Evolutionary conservation across 352 stramenopile genomes (phyloP), one percentile per base, ranked within the genome.

Genomic region (Phytophthora sp.): DNA sequence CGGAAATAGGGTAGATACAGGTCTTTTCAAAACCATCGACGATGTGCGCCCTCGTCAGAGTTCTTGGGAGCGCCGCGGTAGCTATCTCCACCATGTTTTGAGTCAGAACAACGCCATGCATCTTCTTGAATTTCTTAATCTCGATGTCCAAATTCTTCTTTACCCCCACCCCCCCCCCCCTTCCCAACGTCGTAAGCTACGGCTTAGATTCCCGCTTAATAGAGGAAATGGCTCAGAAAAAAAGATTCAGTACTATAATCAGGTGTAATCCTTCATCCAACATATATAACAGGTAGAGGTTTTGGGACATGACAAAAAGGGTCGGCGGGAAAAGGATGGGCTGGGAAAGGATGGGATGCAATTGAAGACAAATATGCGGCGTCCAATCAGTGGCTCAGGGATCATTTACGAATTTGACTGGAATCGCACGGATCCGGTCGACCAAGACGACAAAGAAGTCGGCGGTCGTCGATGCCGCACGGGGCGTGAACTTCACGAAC

Each of bases 261-360:
- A 55, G 55, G 42, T 49, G 2, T 27, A 23, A 27, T 38, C 39
- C 4, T 30, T 20, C 4, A 7, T 2, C 2, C 8, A 39, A 55
- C 39, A 23, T 29, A 38, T 55, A 56, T 56, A 56, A 44, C 27
- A 44, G 30, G 11, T 21, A 44, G n/a, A 56, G 47, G 47, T 56
- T n/a, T n/a, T n/a, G n/a, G n/a, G n/a, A n/a, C 18, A 20, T 44
- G 13, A 30, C 27, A 8, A 18, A 0, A 44, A 44, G 9, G 6
- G 29, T 12, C 24, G n/a, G n/a, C n/a, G n/a, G n/a, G n/a, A n/a
- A 52, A 45, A 46, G 18, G 54, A 41, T 29, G 42, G 24, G 11
- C 44, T 9, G 27, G 27, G 20, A 4, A 13, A 30, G 29, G 47
- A n/a, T 44, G 35, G 35, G 0, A 4, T 13, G 13, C 35, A 16